Percentiles rank a stretch among this genome's conserved stretches.
phyloP scores from a whole-genome alignment of 1,284 basidiomycete genomes.

The Volvariella volvacea region DNA sequence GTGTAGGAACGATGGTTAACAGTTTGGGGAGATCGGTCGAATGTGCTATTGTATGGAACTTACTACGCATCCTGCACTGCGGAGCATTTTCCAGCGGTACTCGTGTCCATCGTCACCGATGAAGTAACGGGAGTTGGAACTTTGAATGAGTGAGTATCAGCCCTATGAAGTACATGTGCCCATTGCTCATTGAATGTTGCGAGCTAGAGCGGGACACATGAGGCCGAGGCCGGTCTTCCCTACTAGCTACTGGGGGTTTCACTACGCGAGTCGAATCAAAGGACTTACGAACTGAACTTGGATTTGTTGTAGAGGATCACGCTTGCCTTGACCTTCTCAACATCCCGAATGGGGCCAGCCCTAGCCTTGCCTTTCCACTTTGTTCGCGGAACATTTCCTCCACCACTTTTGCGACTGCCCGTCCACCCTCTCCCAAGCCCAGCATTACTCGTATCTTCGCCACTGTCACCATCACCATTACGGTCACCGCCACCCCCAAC shows the following conservation, averaged over 20 bases:
- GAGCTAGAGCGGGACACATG: too few species aligned
- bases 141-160: background rate
- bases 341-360: too few species aligned
- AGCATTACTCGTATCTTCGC: background rate
- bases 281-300: constrained; percentile 38
- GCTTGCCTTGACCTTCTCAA: constrained; percentile 16
- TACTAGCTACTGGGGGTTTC: too few species aligned
- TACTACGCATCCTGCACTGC: constrained; percentile 34
- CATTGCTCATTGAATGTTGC: too few species aligned
- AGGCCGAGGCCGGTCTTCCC: too few species aligned
- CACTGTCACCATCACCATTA: background rate
- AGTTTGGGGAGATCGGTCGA: too few species aligned
- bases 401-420: too few species aligned
- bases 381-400: too few species aligned
- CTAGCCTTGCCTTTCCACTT: too few species aligned
- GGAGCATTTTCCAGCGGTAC: constrained; percentile 43
- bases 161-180: too few species aligned
- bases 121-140: constrained; percentile 39
- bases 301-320: constrained; percentile 38
- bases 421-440: background rate
- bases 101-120: constrained; percentile 41
- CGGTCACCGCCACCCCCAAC: background rate
- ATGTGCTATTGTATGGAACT: too few species aligned
- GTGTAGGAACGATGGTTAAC: background rate
- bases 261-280: constrained; percentile 2